These are phyloP conservation scores for Pseudogymnoascus sp. DNA, from an alignment of 2,329 filamentous ascomycete species.

Conservation along the genomic window DNA sequence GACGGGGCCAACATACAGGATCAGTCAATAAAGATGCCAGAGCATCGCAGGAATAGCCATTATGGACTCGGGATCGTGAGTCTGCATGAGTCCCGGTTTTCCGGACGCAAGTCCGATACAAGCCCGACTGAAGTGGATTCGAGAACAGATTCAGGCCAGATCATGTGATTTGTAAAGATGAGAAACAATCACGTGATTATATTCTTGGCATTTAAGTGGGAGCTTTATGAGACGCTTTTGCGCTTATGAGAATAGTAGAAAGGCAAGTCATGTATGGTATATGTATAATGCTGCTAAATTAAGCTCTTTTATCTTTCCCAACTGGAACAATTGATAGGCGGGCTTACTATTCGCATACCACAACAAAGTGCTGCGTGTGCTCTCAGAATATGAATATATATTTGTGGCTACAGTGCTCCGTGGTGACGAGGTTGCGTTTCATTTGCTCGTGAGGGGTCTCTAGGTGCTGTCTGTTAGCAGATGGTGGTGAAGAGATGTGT, in stretches of 20 bases:
- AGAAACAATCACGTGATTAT: background rate
- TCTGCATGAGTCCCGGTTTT: conserved; percentile 7
- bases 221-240: background rate
- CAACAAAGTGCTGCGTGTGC: background rate
- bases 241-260: background rate
- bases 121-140: conserved; percentile 7
- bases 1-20: background rate
- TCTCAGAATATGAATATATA: background rate
- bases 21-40: background rate
- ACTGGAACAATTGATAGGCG: background rate
- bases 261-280: background rate
- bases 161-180: background rate
- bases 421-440: background rate
- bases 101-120: conserved; percentile 2
- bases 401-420: background rate
- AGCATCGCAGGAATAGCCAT: background rate
- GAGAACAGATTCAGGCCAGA: background rate
- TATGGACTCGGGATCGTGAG: conserved; percentile 2
- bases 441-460: background rate
- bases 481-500: background rate
- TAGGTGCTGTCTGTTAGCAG: background rate
- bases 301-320: background rate
- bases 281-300: background rate
- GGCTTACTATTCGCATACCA: background rate
- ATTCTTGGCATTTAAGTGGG: background rate